These are phyloP conservation scores for Globisporangium polare DNA, from an alignment of 352 stramenopile genomes.

Conservation along the genomic window DNA sequence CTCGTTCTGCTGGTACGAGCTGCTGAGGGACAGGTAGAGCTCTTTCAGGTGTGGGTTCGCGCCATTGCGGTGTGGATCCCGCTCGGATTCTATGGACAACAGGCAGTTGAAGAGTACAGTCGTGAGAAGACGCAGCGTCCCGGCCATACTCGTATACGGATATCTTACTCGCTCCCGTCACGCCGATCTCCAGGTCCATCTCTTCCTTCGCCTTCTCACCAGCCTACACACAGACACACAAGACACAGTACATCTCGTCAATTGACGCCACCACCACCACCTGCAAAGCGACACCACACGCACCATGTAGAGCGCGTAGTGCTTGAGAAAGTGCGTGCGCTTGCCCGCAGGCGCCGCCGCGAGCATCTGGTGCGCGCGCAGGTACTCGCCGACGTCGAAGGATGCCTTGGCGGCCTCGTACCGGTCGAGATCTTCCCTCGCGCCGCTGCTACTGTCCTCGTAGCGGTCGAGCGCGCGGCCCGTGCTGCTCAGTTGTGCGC, in stretches of 20 bases:
- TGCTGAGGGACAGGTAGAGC: conserved; percentile 50
- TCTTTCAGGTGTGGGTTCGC: conserved; percentile 73
- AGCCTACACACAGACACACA: conserved; percentile 24
- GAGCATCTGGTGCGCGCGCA: conserved; percentile 69
- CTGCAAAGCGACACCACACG: not conserved
- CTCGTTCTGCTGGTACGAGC: conserved; percentile 37
- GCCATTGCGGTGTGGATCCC: conserved; percentile 35
- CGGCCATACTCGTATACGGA: conserved; percentile 7
- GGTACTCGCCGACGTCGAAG: conserved; percentile 71
- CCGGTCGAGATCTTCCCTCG: conserved; percentile 24
- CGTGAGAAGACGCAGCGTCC: too few species aligned
- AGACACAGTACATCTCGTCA: not conserved
- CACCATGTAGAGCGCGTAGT: conserved; percentile 77
- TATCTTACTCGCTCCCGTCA: conserved; percentile 37
- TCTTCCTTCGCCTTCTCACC: conserved; percentile 83
- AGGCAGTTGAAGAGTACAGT: not conserved
- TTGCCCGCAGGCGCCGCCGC: not conserved
- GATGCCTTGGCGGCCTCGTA: conserved; percentile 66
- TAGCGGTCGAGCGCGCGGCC: conserved; percentile 1
- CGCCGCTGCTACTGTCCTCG: not conserved
- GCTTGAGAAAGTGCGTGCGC: conserved; percentile 62
- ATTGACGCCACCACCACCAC: not conserved
- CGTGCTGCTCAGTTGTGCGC: conserved; percentile 24
- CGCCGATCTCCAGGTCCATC: conserved; percentile 67
- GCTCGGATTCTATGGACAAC: conserved; percentile 24